Conservation (phyloP, 768 basidiomycete genomes). For the Tylopilus rubrobrunneus region DNA sequence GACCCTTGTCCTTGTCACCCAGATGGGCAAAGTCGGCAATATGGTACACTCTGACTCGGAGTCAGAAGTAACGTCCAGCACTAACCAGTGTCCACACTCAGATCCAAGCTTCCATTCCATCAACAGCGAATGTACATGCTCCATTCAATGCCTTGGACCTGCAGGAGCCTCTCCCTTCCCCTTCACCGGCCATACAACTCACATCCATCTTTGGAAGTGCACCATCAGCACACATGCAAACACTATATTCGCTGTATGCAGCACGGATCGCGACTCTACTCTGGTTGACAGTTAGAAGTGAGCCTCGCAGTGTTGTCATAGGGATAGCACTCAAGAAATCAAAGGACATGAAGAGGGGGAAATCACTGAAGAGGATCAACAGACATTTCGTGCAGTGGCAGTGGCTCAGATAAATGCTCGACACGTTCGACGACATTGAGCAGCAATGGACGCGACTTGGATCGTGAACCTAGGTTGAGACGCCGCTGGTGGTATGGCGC, state of each 20-base stretch:
- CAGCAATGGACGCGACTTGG: too few relatives aligned
- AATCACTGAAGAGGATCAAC: slow-evolving; percentile 39
- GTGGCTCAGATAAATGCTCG: not conserved
- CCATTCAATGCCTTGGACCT: slow-evolving; percentile 34
- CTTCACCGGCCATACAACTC: slow-evolving; percentile 71
- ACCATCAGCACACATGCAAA: slow-evolving; percentile 62
- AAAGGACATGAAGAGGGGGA: slow-evolving; percentile 23
- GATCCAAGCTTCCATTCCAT: slow-evolving; percentile 80
- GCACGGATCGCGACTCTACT: slow-evolving; percentile 84
- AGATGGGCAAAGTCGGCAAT: slow-evolving; percentile 86
- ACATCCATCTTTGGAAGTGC: slow-evolving; percentile 76
- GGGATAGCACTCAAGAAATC: slow-evolving; percentile 62
- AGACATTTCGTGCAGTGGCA: slow-evolving; percentile 50
- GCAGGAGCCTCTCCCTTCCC: slow-evolving; percentile 43
- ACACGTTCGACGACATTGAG: too few relatives aligned
- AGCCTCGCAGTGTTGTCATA: slow-evolving; percentile 63
- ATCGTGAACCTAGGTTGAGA: too few relatives aligned
- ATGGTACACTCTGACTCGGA: slow-evolving; percentile 59
- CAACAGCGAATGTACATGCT: slow-evolving; percentile 50
- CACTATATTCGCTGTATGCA: slow-evolving; percentile 75
- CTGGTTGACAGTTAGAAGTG: slow-evolving; percentile 53
- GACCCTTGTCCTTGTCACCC: slow-evolving; percentile 81
- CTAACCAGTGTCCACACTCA: slow-evolving; percentile 34
- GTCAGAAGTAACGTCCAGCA: not conserved
- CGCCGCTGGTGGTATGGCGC: too few relatives aligned